A percentile compares a stretch with the other conserved stretches of the same genome.
Evolutionary conservation across 2,329 filamentous ascomycete genomes (phyloP).

Genomic region (Ascosphaera pollenicola): DNA sequence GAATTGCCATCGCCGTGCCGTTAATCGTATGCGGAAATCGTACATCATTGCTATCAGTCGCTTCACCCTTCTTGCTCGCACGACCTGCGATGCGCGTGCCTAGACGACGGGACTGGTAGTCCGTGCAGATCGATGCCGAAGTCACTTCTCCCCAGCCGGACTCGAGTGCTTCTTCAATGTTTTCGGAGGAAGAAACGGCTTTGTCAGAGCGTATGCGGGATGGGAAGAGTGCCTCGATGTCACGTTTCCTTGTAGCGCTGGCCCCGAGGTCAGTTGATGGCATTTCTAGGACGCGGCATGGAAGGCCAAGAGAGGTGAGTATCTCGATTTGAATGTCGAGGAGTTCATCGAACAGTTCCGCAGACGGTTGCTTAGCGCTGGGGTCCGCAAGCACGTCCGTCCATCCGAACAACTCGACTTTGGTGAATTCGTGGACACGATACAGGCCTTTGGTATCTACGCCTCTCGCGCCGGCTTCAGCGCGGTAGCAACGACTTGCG

Average conservation of each 20-base stretch:
- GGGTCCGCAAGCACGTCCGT: conserved; percentile 32
- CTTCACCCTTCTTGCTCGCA: conserved; percentile 10
- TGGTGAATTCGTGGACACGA: conserved; percentile 94
- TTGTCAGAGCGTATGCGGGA: conserved; percentile 30
- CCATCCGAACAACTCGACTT: conserved; percentile 97
- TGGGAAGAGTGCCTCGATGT: conserved; percentile 90
- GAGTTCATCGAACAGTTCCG: conserved; percentile 58
- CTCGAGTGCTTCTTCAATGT: conserved; percentile 1
- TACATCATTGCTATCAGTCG: conserved; percentile 17
- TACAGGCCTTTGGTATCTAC: conserved; percentile 87
- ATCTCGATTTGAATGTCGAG: conserved; percentile 72
- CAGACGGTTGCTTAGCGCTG: conserved; percentile 9
- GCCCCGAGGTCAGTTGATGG: conserved; percentile 73
- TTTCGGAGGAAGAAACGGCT: background rate
- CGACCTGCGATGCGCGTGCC: conserved; percentile 44
- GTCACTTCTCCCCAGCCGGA: conserved; percentile 85
- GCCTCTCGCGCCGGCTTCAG: conserved; percentile 78
- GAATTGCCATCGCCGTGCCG: conserved; percentile 80
- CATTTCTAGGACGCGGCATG: conserved; percentile 85
- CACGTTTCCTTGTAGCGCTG: conserved; percentile 64
- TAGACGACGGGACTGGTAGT: conserved; percentile 75
- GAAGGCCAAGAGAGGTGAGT: conserved; percentile 50
- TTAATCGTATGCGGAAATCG: conserved; percentile 79
- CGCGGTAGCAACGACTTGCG: conserved; percentile 80
- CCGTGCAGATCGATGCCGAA: conserved; percentile 72